Evolutionary conservation across 2,329 filamentous ascomycete species (phyloP).

Genomic region (Pseudonectria buxi): DNA sequence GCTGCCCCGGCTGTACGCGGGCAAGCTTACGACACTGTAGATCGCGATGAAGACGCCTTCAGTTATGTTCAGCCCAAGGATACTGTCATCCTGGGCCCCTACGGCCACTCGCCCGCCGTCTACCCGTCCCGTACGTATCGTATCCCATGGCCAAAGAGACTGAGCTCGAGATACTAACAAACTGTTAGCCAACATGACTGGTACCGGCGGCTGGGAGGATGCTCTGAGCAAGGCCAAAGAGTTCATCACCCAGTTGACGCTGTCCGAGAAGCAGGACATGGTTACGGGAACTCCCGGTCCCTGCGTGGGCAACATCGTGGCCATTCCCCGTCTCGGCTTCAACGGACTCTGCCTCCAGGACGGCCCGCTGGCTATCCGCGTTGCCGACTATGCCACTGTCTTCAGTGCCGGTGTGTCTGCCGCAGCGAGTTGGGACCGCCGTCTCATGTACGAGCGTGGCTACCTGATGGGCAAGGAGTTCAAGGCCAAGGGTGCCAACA

Average conservation of each 20-base stretch:
- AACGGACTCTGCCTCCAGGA: conserved; percentile 36
- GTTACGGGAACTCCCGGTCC: conserved; percentile 28
- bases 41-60: conserved; percentile 25
- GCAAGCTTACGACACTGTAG: conserved; percentile 20
- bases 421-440: conserved; percentile 57
- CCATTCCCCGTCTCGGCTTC: conserved; percentile 35
- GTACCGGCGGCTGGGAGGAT: conserved; percentile 28
- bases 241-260: conserved; percentile 23
- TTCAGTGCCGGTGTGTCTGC: conserved; percentile 56
- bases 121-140: conserved; percentile 30
- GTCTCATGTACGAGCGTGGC: conserved; percentile 59
- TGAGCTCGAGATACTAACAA: conserved; percentile 7
- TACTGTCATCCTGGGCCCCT: conserved; percentile 33
- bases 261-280: conserved; percentile 27
- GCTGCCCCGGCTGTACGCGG: conserved; percentile 19
- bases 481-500: conserved; percentile 64
- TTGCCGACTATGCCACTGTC: conserved; percentile 38
- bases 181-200: conserved; percentile 29
- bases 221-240: conserved; percentile 30
- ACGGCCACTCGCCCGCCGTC: conserved; percentile 31
- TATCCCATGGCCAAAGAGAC: accelerated
- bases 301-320: conserved; percentile 29
- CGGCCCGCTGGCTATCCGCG: conserved; percentile 25
- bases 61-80: conserved; percentile 34
- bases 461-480: conserved; percentile 50